A percentile compares a stretch with the other conserved stretches of the same genome.
phyloP scores from a whole-genome alignment of 331 rosid genomes.

The Ulmus americana region DNA sequence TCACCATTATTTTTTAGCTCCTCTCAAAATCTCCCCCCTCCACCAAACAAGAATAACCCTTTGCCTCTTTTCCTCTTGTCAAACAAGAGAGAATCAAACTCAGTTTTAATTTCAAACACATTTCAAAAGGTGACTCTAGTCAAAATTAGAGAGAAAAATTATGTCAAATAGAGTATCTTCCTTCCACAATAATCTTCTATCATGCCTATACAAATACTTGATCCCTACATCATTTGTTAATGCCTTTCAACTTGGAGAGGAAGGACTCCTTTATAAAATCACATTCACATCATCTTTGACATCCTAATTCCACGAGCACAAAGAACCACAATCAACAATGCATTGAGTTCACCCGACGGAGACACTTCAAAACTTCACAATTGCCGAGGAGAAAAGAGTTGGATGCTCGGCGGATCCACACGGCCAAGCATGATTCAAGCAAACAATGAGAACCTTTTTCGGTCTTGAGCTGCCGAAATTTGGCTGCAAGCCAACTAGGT shows the following conservation, averaged over 20 bases:
- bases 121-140: too few relatives aligned
- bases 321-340: background rate
- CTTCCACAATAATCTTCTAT: too few relatives aligned
- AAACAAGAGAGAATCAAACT: too few relatives aligned
- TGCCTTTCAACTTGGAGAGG: background rate
- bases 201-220: too few relatives aligned
- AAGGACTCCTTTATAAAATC: background rate
- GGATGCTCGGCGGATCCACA: background rate
- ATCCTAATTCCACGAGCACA: background rate
- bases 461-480: background rate
- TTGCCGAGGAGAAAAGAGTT: background rate
- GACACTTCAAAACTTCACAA: constrained; percentile 7
- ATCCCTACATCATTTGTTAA: too few relatives aligned
- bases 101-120: too few relatives aligned
- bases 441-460: background rate
- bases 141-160: too few relatives aligned
- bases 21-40: too few relatives aligned
- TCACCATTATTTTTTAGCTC: too few relatives aligned
- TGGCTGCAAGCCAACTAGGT: background rate
- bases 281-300: background rate
- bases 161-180: too few relatives aligned
- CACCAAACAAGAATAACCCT: too few relatives aligned
- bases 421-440: background rate
- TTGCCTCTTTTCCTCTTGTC: too few relatives aligned
- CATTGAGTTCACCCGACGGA: background rate